Conservation (phyloP, 176 grass and related monocot species). For the Carex parvula region DNA sequence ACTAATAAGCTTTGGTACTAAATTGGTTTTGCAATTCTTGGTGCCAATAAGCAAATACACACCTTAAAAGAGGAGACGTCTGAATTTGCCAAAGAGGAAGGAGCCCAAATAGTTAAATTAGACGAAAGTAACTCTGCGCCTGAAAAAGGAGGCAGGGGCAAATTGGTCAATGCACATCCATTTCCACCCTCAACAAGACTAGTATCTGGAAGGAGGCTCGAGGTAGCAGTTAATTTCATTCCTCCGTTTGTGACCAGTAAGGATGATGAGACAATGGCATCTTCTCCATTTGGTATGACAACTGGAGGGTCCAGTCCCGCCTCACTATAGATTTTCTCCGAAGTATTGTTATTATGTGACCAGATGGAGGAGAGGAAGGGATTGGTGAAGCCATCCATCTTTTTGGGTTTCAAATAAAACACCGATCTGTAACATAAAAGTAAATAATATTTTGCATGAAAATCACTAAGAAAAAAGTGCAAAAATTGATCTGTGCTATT, state of each 20-base stretch:
- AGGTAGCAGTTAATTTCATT: not conserved
- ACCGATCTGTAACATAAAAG: not conserved
- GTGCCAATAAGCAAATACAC: not conserved
- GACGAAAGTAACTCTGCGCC: not conserved
- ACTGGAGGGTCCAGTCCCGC: not conserved
- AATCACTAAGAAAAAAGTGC: not conserved
- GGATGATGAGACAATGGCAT: conserved; percentile 2
- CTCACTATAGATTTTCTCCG: conserved; percentile 18
- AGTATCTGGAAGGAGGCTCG: not conserved
- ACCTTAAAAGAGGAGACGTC: conserved; percentile 12
- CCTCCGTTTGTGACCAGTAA: not conserved
- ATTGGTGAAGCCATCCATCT: conserved; percentile 14
- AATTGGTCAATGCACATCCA: conserved; percentile 5
- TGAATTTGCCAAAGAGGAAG: not conserved
- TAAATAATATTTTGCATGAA: not conserved
- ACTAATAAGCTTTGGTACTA: not conserved
- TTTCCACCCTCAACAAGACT: not conserved
- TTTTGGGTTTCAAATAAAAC: not conserved
- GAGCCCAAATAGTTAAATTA: conserved; percentile 15
- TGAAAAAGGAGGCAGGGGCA: not conserved
- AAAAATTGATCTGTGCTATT: not conserved
- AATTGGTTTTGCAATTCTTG: not conserved
- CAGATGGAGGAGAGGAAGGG: not conserved
- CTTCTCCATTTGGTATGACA: conserved; percentile 5
- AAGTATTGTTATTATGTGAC: not conserved